Evolutionary conservation across 164 flowering plant species (phyloP).

Genomic region (Nymphaea colorata): DNA sequence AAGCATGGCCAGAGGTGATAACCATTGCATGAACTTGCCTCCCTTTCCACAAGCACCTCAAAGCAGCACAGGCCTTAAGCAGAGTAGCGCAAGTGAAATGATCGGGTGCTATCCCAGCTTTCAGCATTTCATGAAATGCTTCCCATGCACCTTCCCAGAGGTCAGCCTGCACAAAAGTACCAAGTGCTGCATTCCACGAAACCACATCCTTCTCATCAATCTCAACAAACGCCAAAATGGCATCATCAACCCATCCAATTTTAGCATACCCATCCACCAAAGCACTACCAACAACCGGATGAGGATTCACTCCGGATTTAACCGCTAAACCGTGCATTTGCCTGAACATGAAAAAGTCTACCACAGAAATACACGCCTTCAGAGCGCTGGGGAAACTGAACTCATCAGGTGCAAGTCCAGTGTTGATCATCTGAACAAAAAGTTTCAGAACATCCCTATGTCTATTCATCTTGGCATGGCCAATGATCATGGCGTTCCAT

Average conservation of each 20-base stretch:
- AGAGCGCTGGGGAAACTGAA: conserved; percentile 7
- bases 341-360: background rate
- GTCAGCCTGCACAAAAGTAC: conserved; percentile 2
- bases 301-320: conserved; percentile 3
- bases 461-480: background rate
- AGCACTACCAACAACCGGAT: conserved; percentile 6
- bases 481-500: conserved; percentile 11
- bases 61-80: conserved; percentile 6
- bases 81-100: conserved; percentile 7
- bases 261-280: conserved; percentile 8
- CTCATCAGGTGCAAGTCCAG: conserved; percentile 7
- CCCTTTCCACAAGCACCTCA: conserved; percentile 4
- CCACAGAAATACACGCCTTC: conserved; percentile 5
- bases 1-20: conserved; percentile 1
- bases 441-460: conserved; percentile 2
- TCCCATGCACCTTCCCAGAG: conserved; percentile 5
- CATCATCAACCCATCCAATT: conserved; percentile 9
- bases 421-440: conserved; percentile 1
- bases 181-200: conserved; percentile 8
- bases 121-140: conserved; percentile 1
- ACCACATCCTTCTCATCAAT: conserved; percentile 4
- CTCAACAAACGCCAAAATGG: conserved; percentile 6
- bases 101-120: conserved; percentile 5
- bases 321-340: conserved; percentile 5
- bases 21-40: conserved; percentile 5